phyloP scores from a whole-genome alignment of 2,329 filamentous ascomycete species.

The Exophiala bonariae region DNA sequence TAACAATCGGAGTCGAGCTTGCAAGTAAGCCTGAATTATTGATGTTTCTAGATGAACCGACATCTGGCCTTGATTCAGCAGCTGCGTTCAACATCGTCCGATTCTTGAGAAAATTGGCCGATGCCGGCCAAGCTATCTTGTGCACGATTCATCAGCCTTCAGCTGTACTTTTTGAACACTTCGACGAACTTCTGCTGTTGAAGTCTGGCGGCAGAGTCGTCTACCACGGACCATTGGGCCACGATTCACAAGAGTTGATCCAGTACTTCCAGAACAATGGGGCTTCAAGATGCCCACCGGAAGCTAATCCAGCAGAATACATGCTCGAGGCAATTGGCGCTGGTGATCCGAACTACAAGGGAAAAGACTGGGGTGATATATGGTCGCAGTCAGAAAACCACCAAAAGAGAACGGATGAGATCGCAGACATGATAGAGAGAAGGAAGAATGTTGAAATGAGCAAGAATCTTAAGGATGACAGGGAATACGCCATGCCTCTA shows the following conservation, averaged over 20 bases:
- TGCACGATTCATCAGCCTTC: constrained; percentile 93
- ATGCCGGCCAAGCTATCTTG: constrained; percentile 80
- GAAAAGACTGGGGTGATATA: constrained; percentile 63
- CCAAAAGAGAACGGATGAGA: constrained; percentile 48
- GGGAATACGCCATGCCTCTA: constrained; percentile 65
- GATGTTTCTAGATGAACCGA: constrained; percentile 65
- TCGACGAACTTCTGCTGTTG: constrained; percentile 77
- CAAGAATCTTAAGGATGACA: constrained; percentile 49
- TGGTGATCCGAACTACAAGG: constrained; percentile 60
- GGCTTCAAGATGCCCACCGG: constrained; percentile 57
- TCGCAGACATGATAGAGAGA: constrained; percentile 52
- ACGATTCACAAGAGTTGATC: constrained; percentile 68
- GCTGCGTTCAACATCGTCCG: constrained; percentile 65
- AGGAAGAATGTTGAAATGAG: constrained; percentile 42
- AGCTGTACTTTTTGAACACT: constrained; percentile 81
- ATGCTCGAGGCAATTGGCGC: constrained; percentile 58
- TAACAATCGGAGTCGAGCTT: constrained; percentile 63
- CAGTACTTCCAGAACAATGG: constrained; percentile 58
- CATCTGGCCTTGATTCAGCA: constrained; percentile 67
- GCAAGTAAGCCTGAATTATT: constrained; percentile 63
- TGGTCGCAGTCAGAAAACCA: constrained; percentile 59
- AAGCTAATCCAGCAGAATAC: constrained; percentile 55
- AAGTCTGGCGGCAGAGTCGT: constrained; percentile 77
- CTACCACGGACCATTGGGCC: constrained; percentile 84
- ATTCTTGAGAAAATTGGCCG: constrained; percentile 62